Conservation (phyloP, 1,139 yeast species). For the Scheffersomyces stambukii region DNA sequence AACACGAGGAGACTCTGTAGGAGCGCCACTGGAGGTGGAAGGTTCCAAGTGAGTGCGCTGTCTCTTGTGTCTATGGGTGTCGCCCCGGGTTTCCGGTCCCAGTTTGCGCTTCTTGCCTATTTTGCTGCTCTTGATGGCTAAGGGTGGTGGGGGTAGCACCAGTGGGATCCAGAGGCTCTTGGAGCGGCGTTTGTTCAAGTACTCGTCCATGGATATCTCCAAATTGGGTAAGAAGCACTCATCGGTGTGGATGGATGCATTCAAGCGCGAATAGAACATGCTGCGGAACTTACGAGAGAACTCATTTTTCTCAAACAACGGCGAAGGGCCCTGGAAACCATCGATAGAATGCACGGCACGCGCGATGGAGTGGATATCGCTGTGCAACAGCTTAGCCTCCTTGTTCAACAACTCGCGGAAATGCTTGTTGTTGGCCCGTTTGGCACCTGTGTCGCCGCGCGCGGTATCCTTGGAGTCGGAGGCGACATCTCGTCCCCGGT, state of each 20-base stretch:
- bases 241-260: slow-evolving; percentile 3
- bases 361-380: slow-evolving; percentile 8
- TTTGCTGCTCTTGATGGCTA: slow-evolving; percentile 2
- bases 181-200: slow-evolving; percentile 14
- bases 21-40: slow-evolving; percentile 1
- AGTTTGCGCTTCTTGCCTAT: slow-evolving; percentile 3
- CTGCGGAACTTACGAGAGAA: slow-evolving; percentile 2
- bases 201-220: slow-evolving; percentile 19
- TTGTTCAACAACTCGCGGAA: slow-evolving; percentile 5
- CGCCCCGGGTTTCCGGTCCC: slow-evolving; percentile 2
- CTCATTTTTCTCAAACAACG: slow-evolving; percentile 7
- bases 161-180: slow-evolving; percentile 13
- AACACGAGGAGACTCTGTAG: slow-evolving; percentile 1
- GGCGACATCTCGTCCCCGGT: neutral
- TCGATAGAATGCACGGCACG: slow-evolving; percentile 1
- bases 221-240: slow-evolving; percentile 11
- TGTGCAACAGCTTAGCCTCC: slow-evolving; percentile 11
- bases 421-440: slow-evolving; percentile 1
- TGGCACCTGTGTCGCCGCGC: slow-evolving; percentile 1
- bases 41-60: too few species aligned
- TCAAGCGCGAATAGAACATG: slow-evolving; percentile 4
- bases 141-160: slow-evolving; percentile 4
- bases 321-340: slow-evolving; percentile 4
- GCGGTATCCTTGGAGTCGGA: slow-evolving; percentile 1
- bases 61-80: too few species aligned